These are phyloP conservation scores for Pleurotus giganteus DNA, from an alignment of 768 basidiomycete species.

Conservation along the genomic window DNA sequence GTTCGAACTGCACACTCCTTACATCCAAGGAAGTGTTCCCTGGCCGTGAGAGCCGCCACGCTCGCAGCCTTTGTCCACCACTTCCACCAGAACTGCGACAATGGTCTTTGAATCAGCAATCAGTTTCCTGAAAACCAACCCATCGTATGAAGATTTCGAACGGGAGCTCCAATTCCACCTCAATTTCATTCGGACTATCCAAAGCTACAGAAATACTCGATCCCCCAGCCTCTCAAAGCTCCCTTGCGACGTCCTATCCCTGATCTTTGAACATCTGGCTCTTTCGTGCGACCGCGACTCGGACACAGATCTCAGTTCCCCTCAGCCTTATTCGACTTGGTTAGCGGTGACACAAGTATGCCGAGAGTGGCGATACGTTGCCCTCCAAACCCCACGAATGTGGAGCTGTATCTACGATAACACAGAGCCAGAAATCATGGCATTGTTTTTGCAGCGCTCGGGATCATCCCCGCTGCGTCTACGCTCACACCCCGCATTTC, in stretches of 20 bases:
- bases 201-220: neutral
- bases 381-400: neutral
- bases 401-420: neutral
- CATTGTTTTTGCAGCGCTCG: neutral
- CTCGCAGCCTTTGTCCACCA: no score
- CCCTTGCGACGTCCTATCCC: neutral
- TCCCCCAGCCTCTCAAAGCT: neutral
- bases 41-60: no score
- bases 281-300: neutral
- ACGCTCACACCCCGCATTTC: no score
- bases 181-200: neutral
- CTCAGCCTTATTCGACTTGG: neutral
- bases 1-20: no score
- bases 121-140: neutral
- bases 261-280: conserved; percentile 2
- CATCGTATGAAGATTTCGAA: neutral
- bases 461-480: neutral
- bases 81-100: no score
- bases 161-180: neutral
- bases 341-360: neutral
- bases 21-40: no score
- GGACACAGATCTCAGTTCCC: neutral
- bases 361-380: neutral
- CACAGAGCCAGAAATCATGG: neutral
- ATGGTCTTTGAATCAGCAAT: no score